These are phyloP conservation scores for Huntiella decipiens DNA, from an alignment of 2,329 filamentous ascomycete species.

Conservation along the genomic window DNA sequence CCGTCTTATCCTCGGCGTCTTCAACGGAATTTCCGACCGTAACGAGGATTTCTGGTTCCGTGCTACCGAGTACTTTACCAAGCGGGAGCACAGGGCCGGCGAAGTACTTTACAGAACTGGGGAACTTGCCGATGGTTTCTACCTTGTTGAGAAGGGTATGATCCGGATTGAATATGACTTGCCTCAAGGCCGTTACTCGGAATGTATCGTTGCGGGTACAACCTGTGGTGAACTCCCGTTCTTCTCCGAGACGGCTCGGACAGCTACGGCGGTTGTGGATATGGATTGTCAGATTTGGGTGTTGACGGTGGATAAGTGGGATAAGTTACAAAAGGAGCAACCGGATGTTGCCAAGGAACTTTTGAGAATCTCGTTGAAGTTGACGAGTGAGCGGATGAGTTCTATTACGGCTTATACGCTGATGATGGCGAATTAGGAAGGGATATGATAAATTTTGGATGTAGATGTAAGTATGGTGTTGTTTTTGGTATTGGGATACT, in stretches of 20 bases:
- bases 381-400: constrained; percentile 84
- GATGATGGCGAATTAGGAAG: constrained; percentile 26
- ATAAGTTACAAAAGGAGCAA: constrained; percentile 49
- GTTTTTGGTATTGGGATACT: neutral
- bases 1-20: constrained; percentile 84
- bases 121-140: constrained; percentile 65
- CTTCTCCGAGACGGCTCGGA: constrained; percentile 76
- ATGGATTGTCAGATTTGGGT: constrained; percentile 68
- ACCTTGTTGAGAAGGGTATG: constrained; percentile 75
- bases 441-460: neutral
- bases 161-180: constrained; percentile 78
- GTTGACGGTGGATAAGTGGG: constrained; percentile 55
- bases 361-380: constrained; percentile 69
- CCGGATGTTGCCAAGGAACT: constrained; percentile 68
- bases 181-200: constrained; percentile 73
- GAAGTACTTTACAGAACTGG: constrained; percentile 61
- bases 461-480: neutral
- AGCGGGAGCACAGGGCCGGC: constrained; percentile 47
- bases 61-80: constrained; percentile 54
- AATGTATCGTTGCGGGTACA: constrained; percentile 83
- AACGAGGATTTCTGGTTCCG: constrained; percentile 95
- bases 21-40: constrained; percentile 65
- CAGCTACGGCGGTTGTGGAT: constrained; percentile 71
- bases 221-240: constrained; percentile 94
- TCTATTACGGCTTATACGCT: constrained; percentile 40